phyloP scores from a whole-genome alignment of 495 filamentous ascomycete species.

The Bathelium albidoporum region DNA sequence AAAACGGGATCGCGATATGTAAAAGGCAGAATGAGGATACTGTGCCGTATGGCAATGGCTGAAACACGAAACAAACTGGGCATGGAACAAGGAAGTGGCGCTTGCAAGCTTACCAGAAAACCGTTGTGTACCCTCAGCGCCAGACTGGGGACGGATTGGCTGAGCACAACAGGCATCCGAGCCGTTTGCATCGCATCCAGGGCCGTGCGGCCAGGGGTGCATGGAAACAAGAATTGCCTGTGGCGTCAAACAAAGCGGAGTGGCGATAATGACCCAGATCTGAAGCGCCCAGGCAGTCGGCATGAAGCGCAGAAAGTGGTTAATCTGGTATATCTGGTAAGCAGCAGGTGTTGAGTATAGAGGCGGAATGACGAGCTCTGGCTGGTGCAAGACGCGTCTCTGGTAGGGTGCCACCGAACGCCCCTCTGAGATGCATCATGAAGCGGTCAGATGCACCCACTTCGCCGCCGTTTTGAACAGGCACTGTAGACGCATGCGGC shows the following conservation, averaged over 20 bases:
- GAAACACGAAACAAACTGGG: neutral
- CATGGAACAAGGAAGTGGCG: neutral
- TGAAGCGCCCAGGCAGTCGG: neutral
- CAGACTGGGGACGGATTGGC: neutral
- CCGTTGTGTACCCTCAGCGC: neutral
- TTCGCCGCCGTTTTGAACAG: too few relatives aligned
- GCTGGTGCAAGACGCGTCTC: neutral
- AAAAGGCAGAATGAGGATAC: too few relatives aligned
- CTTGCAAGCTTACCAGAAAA: neutral
- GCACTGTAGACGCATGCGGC: too few relatives aligned
- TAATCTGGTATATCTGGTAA: too few relatives aligned
- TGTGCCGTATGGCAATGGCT: too few relatives aligned
- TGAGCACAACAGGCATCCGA: neutral
- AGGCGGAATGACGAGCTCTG: too few relatives aligned
- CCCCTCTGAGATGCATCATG: constrained; percentile 1
- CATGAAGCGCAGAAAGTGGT: neutral
- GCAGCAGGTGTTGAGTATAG: too few relatives aligned
- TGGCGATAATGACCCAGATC: too few relatives aligned
- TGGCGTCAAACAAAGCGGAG: neutral
- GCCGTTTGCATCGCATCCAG: neutral
- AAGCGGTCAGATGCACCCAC: neutral
- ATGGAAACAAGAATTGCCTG: neutral
- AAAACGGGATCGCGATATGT: too few relatives aligned
- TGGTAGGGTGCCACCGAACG: neutral
- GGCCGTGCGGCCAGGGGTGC: too few relatives aligned